Evolutionary conservation across 495 filamentous ascomycete genomes (phyloP).

Genomic region (Penicillium silybi): DNA sequence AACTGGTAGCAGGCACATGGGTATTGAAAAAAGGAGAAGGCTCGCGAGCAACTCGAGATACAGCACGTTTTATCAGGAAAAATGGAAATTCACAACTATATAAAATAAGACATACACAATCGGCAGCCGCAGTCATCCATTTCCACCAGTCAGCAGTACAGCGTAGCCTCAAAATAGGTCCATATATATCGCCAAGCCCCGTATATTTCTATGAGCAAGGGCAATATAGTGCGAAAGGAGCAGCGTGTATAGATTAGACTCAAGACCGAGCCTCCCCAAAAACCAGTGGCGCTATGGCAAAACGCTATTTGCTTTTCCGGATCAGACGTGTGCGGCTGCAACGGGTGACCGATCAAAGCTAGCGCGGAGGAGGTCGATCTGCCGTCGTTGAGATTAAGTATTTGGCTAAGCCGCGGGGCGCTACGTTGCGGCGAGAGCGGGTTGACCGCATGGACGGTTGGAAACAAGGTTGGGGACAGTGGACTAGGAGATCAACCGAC

Average conservation of each 20-base stretch:
- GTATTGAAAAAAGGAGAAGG: not conserved
- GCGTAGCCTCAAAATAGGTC: too few relatives aligned
- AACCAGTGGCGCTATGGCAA: not conserved
- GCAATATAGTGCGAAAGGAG: too few relatives aligned
- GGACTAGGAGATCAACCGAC: not conserved
- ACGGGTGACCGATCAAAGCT: not conserved
- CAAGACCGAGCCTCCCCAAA: not conserved
- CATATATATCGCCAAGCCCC: too few relatives aligned
- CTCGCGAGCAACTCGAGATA: not conserved
- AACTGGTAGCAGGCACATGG: too few relatives aligned
- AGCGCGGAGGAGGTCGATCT: not conserved
- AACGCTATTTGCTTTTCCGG: not conserved
- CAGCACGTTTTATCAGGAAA: not conserved
- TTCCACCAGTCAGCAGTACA: too few relatives aligned
- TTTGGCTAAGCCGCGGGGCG: not conserved
- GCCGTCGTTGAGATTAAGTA: conserved; percentile 6
- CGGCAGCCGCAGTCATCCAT: not conserved
- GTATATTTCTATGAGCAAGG: too few relatives aligned
- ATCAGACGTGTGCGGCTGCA: not conserved
- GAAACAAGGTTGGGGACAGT: not conserved
- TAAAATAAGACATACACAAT: not conserved
- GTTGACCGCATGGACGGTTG: not conserved
- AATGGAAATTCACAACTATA: not conserved
- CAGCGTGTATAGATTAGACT: too few relatives aligned
- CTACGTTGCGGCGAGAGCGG: not conserved